Base-by-base conservation (phyloP, 108 stramenopile genomes). In the Cyclostephanos tholiformis region DNA sequence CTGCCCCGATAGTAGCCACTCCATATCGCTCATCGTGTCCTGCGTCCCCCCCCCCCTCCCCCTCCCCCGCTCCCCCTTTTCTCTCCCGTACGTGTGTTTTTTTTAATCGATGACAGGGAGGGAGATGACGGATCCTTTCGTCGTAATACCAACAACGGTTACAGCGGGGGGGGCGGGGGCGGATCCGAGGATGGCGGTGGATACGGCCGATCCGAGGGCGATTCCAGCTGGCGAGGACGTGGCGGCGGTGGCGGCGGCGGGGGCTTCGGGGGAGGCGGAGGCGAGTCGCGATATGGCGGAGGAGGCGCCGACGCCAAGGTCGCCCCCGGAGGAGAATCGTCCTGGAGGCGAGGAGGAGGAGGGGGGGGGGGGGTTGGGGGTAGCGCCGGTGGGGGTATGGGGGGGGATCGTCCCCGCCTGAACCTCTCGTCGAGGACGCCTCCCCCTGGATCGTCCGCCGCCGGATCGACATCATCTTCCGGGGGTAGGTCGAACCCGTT, bases 121-220 rank as follows among this genome's bases (percentile, higher is more conserved):
- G 89, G 87, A 63, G 89, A 90, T 63, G 89, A 86, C 65, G 89
- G 86, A 1, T 73, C 87, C n/a, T 87, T 90, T 75, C 82, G 76
- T 41, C 86, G 86, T 53, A 61, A 46, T 16, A 29, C 76, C 17
- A 70, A 81, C 63, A 66, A 63, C 23, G 60, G 72, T 58, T 64
- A 79, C 19, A 81, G 76, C 59, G 59, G 53, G 3, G 44, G 44
- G 44, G 16, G 9, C 41, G 9, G 16, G 13, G 16, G 16, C 48
- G 22, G 55, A 41, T 26, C 12, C 44, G 16, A 3, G 13, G 44
- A 64, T 5, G 73, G 72, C 25, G 44, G 41, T 22, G 75, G 76
- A 62, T 55, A 64, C 14, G 80, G 79, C 27, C 70, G 87, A 23
- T 63, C 76, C n/a, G 86, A 89, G 20, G 65, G 58, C 0, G 89